Evolutionary conservation across 75 land plant species (phyloP), one percentile per base, ranked within the genome.

Genomic region (Pinus tabuliformis): DNA sequence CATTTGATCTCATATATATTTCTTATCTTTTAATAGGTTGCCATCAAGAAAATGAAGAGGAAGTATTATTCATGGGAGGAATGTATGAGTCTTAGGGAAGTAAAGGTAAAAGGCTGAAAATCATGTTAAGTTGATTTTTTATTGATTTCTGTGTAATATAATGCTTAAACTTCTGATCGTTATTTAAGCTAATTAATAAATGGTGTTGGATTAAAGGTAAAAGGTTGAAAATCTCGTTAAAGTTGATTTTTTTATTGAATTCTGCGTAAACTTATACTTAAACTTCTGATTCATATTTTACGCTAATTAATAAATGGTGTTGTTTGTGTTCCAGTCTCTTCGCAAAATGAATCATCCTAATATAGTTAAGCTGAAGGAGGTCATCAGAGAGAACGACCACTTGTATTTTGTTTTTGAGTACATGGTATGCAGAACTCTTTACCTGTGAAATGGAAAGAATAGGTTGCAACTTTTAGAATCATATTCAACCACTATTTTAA

Each of bases 321-420:
- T 56, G 73, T 58, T 33, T 20, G 68, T 65, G 57, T 79, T 28
- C 52, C 92, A 97, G 99, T 97, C 95, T 37, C 74, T 97, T 60
- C 83, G 94, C 66, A 92, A 83, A 73, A 84, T 97, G 89, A 92
- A 85, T 76, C 99, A 97, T 81, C 96, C 96, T 12, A 95, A 92
- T 73, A 92, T 97, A 79, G 92, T 97, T 72, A 95, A 97, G 90
- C 92, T 97, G 52, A 97, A 92, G 91, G 98, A 97, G 83, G 96
- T 97, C 70, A 91, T 97, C 64, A 86, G 98, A 72, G 96, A 97
- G 77, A 83, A 88, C 73, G 92, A 97, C 71, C 82, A 89, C 4
- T 70, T 97, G 62, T 92, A 86, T 78, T 97, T 97, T 77, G 93
- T 97, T 14, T 97, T 97, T 81, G 99, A 97, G 78, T 97, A 91